Base-by-base conservation (phyloP, 306 rosid genomes). In the Vigna trinervia region DNA sequence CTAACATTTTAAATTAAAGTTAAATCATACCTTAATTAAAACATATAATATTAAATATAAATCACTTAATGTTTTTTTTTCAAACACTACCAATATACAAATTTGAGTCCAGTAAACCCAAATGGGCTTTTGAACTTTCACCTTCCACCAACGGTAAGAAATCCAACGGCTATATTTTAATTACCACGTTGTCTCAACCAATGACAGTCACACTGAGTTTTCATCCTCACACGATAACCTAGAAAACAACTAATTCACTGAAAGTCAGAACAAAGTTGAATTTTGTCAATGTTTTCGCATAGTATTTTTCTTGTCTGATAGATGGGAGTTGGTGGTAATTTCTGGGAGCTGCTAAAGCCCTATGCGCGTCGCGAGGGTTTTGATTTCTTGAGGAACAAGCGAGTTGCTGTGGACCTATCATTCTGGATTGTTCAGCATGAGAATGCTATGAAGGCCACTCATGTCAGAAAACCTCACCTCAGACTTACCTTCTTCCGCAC, bases 301-400 rank as follows among this genome's bases (percentile, higher is more conserved):
- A 77, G 77, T 77, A 84, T 50, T 30, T 69, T 45, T 57, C 34
- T 59, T 13, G 76, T 70, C 69, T 70, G 65, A 71, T 54, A 32
- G 14, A 92, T 95, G 97, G 98, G 98, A 3, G 89, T 90, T 15
- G 92, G 92, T 60, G 97, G 94, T 45, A 80, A 90, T 78, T 90
- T 95, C 86, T 92, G 97, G 98, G 97, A 95, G 54, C 81, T 88
- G 83, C 83, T 92, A 34, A 92, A 90, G 73, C 98, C 97, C 52
- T 89, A 87, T 63, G 86, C 90, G 28, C 89, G 88, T 36, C 69
- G 68, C 71, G 92, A 90, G 85, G 97, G 92, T 61, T 88, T 88
- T 60, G 96, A 95, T 87, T 95, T 92, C 90, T 88, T 92, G 78
- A 88, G 93, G 77, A 83, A 95, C 93, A 95, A 95, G 86, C 96